Evolutionary conservation across 75 land plant genomes (phyloP), one percentile per base, ranked within the genome.

Genomic region (Azolla pinnata): DNA sequence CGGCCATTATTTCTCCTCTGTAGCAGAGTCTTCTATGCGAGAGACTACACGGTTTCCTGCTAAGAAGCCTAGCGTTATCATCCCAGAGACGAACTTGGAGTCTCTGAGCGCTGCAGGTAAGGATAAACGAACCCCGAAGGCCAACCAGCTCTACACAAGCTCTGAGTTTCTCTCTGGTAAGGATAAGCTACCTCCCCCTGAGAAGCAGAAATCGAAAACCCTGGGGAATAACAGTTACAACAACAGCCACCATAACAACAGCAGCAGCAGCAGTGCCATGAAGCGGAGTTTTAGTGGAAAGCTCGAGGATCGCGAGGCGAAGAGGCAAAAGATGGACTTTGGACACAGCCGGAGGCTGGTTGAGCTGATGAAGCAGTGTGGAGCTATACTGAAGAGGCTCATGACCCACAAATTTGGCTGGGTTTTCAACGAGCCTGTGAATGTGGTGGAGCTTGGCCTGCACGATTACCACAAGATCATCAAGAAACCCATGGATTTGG

Each of bases 401-500:
- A 78, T 83, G 79, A 68, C 62, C 44, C 82, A 83, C 60, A 83
- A 81, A 67, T 56, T 63, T 28, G 76, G 63, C 1, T 71, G 71
- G 72, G 62, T 76, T n/a, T 90, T 90, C 69, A 79, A 83, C 48
- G 42, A 34, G 7, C 96, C 93, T 5, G 96, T 90, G 28, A 93
- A 90, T 64, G 79, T 69, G 0, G 73, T 67, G 12, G 72, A 67
- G 35, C 45, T 83, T 61, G 75, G 75, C 2, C 64, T 90, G 8
- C 88, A 78, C 35, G 96, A 90, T 33, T 90, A 90, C 61, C 54
- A 70, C 31, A 54, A 68, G 28, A 76, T 90, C 2, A 76, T 90
- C 16, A 81, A 76, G 62, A 44, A 61, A 4, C 93, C 96, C 4
- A 90, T 90, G 96, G 96, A 90, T 74, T 70, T 90, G 0, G 96